Conservation (phyloP, 2,329 filamentous ascomycete species). For the Fusarium goolgardi region DNA sequence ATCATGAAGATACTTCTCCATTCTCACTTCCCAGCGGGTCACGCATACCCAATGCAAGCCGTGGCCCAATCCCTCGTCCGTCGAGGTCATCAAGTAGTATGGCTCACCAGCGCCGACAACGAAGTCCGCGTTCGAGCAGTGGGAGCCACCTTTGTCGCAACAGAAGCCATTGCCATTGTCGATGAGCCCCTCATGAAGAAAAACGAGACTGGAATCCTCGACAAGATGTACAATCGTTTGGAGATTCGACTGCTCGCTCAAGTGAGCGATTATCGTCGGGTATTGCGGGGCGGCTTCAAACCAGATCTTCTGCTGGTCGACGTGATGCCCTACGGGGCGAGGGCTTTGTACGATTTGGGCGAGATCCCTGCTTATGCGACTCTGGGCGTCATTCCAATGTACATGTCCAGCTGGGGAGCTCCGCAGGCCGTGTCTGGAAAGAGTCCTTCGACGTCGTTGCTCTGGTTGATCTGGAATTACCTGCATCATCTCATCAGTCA, state of each 20-base stretch:
- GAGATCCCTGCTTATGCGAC: slow-evolving; percentile 54
- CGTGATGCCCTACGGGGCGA: slow-evolving; percentile 53
- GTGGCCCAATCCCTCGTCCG: slow-evolving; percentile 53
- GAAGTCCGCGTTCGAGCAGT: slow-evolving; percentile 50
- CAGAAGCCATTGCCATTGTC: slow-evolving; percentile 47
- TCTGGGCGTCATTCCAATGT: slow-evolving; percentile 55
- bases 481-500: slow-evolving; percentile 45
- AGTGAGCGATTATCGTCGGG: slow-evolving; percentile 52
- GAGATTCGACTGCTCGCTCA: slow-evolving; percentile 50
- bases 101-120: slow-evolving; percentile 53
- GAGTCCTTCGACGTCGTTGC: slow-evolving; percentile 46
- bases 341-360: slow-evolving; percentile 51
- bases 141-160: slow-evolving; percentile 52
- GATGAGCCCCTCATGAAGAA: slow-evolving; percentile 48
- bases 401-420: slow-evolving; percentile 48
- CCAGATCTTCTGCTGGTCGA: slow-evolving; percentile 54
- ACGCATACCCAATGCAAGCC: slow-evolving; percentile 56
- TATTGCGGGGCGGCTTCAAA: slow-evolving; percentile 44
- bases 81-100: slow-evolving; percentile 54
- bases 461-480: slow-evolving; percentile 46
- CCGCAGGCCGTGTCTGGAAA: slow-evolving; percentile 51
- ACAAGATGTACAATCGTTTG: slow-evolving; percentile 44
- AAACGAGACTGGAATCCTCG: slow-evolving; percentile 50
- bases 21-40: slow-evolving; percentile 55
- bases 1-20: slow-evolving; percentile 55